These are phyloP conservation scores for Darksidea phi DNA, from an alignment of 495 filamentous ascomycete genomes.

Conservation along the genomic window DNA sequence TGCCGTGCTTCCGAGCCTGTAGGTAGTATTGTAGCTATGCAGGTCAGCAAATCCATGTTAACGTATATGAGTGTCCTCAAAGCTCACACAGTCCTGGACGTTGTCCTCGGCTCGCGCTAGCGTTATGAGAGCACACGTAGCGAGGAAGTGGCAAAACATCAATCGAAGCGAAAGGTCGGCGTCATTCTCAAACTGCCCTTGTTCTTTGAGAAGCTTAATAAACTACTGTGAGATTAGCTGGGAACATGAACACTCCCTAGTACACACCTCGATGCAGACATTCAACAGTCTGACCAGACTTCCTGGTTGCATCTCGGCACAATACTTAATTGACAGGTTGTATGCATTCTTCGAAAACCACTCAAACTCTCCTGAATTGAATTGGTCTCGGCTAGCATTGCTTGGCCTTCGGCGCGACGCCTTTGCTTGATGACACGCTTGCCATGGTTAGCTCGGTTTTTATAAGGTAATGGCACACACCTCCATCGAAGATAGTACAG, in stretches of 20 bases:
- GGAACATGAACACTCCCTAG: not conserved
- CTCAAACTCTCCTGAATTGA: conserved; percentile 63
- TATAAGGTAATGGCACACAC: conserved; percentile 23
- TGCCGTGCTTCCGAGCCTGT: conserved; percentile 54
- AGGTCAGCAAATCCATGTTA: conserved; percentile 10
- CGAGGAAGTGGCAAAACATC: conserved; percentile 69
- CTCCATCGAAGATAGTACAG: conserved; percentile 62
- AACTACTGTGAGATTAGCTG: conserved; percentile 47
- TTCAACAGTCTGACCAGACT: conserved; percentile 57
- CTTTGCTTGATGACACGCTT: conserved; percentile 50
- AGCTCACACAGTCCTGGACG: conserved; percentile 45
- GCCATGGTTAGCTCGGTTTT: conserved; percentile 5
- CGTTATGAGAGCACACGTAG: conserved; percentile 56
- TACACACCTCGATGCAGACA: conserved; percentile 52
- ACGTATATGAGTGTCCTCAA: conserved; percentile 17
- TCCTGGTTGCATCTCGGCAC: conserved; percentile 53
- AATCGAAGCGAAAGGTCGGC: conserved; percentile 57
- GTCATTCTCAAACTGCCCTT: conserved; percentile 43
- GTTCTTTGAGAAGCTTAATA: conserved; percentile 57
- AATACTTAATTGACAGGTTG: conserved; percentile 65
- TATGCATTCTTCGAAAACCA: conserved; percentile 82
- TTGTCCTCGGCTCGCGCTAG: conserved; percentile 66
- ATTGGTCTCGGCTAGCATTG: conserved; percentile 44
- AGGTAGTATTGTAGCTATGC: conserved; percentile 57
- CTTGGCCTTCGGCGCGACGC: conserved; percentile 36